Base-by-base conservation (phyloP, 805 yeast species). In the Saccharomycopsis sp. region DNA sequence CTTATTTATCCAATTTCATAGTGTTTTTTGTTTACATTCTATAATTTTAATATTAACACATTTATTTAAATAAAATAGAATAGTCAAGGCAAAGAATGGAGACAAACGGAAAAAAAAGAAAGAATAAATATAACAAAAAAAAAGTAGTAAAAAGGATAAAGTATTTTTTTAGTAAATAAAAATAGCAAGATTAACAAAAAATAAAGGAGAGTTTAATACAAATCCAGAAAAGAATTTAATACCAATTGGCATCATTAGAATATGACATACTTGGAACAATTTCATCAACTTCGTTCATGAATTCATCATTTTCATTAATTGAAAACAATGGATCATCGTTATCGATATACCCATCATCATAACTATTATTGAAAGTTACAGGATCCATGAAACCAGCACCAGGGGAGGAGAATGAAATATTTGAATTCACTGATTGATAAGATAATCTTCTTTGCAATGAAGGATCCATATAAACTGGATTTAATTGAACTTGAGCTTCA, bases 351-450 rank as follows among this genome's bases (percentile, higher is more conserved):
- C n/a, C 39, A 22, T 35, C 39, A 7, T 22, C 8, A 14, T 31
- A 35, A 13, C n/a, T 22, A 14, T 7, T 16, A 14, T 35, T 7
- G 26, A n/a, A n/a, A n/a, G n/a, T n/a, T n/a, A n/a, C n/a, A n/a
- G n/a, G n/a, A n/a, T n/a, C 23, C 23, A 23, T 23, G 21, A 5
- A 17, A 34, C 20, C 20, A 19, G n/a, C n/a, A n/a, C n/a, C n/a
- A n/a, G n/a, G n/a, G n/a, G n/a, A n/a, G n/a, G n/a, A n/a, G n/a
- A 31, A 7, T 20, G 36, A 26, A 41, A 46, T 7, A n/a, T n/a
- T n/a, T n/a, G 47, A 43, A 26, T 33, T 40, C 31, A 49, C 16
- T 16, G 50, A 46, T 35, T 49, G 52, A 20, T 49, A 49, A 9
- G 48, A 40, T 31, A 46, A 35, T 31, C 52, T 43, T 29, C 41